A percentile compares a stretch with the other conserved stretches of the same genome.
These are phyloP conservation scores for Psidium friedrichsthalianum DNA, from an alignment of 345 rosid genomes.

Conservation along the genomic window DNA sequence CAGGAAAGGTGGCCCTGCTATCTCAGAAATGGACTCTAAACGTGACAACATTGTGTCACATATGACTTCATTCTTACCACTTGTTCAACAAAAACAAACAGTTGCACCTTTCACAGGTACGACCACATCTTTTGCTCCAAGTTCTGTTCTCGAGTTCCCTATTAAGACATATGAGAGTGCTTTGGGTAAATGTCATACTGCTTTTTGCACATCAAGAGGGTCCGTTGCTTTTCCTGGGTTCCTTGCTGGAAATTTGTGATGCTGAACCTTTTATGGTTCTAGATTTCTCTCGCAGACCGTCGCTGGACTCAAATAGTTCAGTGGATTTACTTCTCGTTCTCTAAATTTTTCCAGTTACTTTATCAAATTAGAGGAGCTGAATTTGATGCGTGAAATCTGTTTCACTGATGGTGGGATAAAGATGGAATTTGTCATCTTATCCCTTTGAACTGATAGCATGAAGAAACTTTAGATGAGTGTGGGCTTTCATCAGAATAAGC, in stretches of 20 bases:
- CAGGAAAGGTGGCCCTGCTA: slow-evolving; percentile 25
- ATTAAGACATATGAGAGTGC: not conserved
- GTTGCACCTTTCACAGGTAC: slow-evolving; percentile 53
- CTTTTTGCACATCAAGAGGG: not conserved
- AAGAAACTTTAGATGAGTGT: not conserved
- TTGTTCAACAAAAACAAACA: slow-evolving; percentile 72
- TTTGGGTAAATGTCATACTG: not conserved
- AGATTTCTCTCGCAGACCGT: not conserved
- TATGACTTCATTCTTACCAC: slow-evolving; percentile 66
- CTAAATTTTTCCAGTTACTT: not conserved
- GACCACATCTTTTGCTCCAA: not conserved
- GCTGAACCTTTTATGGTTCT: not conserved
- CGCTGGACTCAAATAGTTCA: not conserved
- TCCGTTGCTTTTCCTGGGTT: not conserved
- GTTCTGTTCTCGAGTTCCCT: not conserved
- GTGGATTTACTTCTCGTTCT: not conserved
- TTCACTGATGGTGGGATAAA: not conserved
- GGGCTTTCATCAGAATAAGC: not conserved
- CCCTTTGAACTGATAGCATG: not conserved
- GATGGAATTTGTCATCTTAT: not conserved
- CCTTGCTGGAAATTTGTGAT: not conserved
- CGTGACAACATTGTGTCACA: slow-evolving; percentile 68
- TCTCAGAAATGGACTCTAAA: slow-evolving; percentile 38
- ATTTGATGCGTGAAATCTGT: not conserved
- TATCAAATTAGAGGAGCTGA: not conserved